Evolutionary conservation across 306 rosid genomes (phyloP), one percentile per base, ranked within the genome.

Genomic region (Hippophae gyantsensis): DNA sequence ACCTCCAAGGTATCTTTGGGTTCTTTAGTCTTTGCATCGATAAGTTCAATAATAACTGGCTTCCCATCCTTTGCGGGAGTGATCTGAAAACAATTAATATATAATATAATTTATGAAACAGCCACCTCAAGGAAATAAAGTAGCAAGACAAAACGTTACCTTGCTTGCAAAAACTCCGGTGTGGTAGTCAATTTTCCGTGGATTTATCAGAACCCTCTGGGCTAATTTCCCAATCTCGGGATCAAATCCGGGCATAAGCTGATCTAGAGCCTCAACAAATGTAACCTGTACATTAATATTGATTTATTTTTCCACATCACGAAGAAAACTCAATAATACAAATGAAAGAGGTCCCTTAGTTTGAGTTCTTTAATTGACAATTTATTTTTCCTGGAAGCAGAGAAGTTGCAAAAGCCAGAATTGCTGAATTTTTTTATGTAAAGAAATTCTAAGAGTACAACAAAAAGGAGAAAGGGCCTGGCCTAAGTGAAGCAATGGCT

Each of bases 221-320:
- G 99, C 99, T 73, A 92, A 79, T 75, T 92, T 92, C 74, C 99
- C 83, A 57, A 92, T 92, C 83, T 92, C 99, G 32, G 99, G 99
- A 82, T 92, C 99, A 88, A 92, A 92, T 69, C 99, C 99, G 67
- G 99, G 99, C 99, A 92, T 88, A 53, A 92, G 96, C 84, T 88
- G 99, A 77, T 88, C 96, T 61, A 92, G 76, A 70, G 99, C 99
- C 77, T 92, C 99, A 59, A 92, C 44, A 64, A 92, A 92, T 56
- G 99, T 92, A 77, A 92, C 99, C 99, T 92, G 73, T 69, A 80
- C 11, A 70, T 61, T 65, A 50, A 57, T 55, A 67, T 67, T 68
- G 57, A 71, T 53, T 14, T 43, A 47, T 58, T 38, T 40, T 12
- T 23, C 48, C 42, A 63, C 51, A 48, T 56, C 65, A 27, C 52